Conservation (phyloP, 176 grass and related monocot genomes). For the Leersia perrieri region DNA sequence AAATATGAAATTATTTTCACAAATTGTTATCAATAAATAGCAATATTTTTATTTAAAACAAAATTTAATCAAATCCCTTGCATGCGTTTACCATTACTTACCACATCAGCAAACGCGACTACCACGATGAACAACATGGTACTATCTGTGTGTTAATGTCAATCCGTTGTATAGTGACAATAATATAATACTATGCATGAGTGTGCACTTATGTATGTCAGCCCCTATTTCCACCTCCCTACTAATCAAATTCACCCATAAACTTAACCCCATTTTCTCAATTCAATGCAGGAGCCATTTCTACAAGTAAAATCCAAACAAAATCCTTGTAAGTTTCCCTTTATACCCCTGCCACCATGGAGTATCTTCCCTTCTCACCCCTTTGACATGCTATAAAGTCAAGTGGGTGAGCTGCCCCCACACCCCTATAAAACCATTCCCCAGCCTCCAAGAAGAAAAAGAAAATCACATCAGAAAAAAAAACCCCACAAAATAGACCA, state of each 20-base stretch:
- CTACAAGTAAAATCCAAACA: background rate
- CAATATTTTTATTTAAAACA: too few species aligned
- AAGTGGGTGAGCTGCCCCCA: slow-evolving; percentile 23
- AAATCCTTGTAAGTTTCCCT: background rate
- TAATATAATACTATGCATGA: background rate
- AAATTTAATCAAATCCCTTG: too few species aligned
- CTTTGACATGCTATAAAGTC: slow-evolving; percentile 48
- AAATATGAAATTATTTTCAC: too few species aligned
- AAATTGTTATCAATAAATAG: too few species aligned
- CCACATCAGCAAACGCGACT: too few species aligned
- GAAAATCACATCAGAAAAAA: background rate
- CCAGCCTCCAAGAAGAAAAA: slow-evolving; percentile 12
- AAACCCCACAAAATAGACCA: background rate
- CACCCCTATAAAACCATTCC: background rate
- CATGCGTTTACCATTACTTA: too few species aligned
- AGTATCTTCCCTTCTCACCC: background rate
- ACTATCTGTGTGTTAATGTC: too few species aligned
- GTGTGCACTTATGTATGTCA: background rate
- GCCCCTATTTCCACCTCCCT: background rate
- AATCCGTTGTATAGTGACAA: too few species aligned
- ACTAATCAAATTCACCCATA: background rate
- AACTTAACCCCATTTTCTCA: background rate
- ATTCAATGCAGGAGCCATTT: background rate
- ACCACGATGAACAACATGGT: too few species aligned
- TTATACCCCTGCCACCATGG: background rate